phyloP scores from a whole-genome alignment of 2,329 filamentous ascomycete genomes.

The Hymenoscyphus fraxineus region DNA sequence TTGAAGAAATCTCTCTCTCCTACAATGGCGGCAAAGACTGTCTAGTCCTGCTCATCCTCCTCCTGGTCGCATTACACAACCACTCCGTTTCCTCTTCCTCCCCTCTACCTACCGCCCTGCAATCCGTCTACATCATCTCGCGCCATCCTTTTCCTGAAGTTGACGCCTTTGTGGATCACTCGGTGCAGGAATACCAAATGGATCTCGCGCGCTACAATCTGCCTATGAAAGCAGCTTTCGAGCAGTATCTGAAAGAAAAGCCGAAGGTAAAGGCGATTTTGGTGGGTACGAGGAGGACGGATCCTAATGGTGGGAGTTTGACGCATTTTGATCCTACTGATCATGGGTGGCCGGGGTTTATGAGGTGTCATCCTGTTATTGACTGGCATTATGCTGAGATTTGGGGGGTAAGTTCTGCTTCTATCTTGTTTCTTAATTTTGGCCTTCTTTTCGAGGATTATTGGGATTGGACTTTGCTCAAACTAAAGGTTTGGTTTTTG shows the following conservation, averaged over 20 bases:
- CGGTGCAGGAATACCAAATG: slow-evolving; percentile 68
- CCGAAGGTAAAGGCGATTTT: slow-evolving; percentile 72
- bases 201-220: slow-evolving; percentile 69
- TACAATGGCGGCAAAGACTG: slow-evolving; percentile 99
- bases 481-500: not conserved
- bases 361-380: slow-evolving; percentile 91
- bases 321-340: slow-evolving; percentile 86
- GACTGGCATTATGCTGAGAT: slow-evolving; percentile 97
- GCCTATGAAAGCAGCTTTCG: slow-evolving; percentile 78
- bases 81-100: slow-evolving; percentile 14
- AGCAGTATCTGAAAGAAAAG: slow-evolving; percentile 66
- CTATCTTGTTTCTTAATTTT: slow-evolving; percentile 3
- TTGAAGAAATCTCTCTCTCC: slow-evolving; percentile 77
- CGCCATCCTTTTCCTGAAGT: slow-evolving; percentile 81
- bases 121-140: slow-evolving; percentile 86
- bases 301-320: slow-evolving; percentile 79
- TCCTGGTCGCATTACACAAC: slow-evolving; percentile 40
- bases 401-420: slow-evolving; percentile 68
- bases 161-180: slow-evolving; percentile 72
- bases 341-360: slow-evolving; percentile 83
- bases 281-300: slow-evolving; percentile 83
- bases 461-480: not conserved
- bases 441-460: not conserved
- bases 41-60: slow-evolving; percentile 82
- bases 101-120: slow-evolving; percentile 47